Evolutionary conservation across 768 basidiomycete genomes (phyloP).

Genomic region (Amanita fuliginea): DNA sequence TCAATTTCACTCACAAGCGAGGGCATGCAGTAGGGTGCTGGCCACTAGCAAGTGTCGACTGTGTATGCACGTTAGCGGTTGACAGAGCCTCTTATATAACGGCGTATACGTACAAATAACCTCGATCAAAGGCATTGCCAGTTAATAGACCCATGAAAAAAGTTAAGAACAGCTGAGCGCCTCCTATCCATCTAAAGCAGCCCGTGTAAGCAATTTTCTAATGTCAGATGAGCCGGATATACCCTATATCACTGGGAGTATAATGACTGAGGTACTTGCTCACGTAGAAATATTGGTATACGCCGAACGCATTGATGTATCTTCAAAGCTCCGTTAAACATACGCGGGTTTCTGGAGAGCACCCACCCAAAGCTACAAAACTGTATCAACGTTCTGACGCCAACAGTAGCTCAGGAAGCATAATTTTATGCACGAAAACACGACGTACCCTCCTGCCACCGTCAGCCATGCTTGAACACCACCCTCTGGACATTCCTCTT

Average conservation of each 20-base stretch:
- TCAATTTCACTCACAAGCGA: conserved; percentile 15
- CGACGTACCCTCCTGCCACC: conserved; percentile 3
- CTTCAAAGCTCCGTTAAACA: background rate
- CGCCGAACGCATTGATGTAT: conserved; percentile 20
- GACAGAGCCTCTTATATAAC: background rate
- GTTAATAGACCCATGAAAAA: conserved; percentile 34
- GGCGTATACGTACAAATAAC: conserved; percentile 28
- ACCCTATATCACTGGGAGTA: conserved; percentile 18
- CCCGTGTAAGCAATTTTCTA: background rate
- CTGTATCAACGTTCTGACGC: conserved; percentile 1
- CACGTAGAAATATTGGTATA: conserved; percentile 20
- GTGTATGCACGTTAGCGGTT: background rate
- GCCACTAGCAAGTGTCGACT: conserved; percentile 15
- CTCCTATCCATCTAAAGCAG: conserved; percentile 34
- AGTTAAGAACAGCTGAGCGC: conserved; percentile 37
- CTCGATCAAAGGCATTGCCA: conserved; percentile 39
- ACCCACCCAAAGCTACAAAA: conserved; percentile 2
- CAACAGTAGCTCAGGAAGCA: background rate
- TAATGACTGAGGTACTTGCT: conserved; percentile 15
- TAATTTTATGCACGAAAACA: background rate
- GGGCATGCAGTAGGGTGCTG: conserved; percentile 13
- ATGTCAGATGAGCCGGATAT: background rate
- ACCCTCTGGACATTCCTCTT: conserved; percentile 2
- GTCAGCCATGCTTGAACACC: conserved; percentile 4
- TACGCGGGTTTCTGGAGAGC: background rate